Conservation (phyloP, 2,329 filamentous ascomycete genomes). For the Colletotrichum cuscutae region DNA sequence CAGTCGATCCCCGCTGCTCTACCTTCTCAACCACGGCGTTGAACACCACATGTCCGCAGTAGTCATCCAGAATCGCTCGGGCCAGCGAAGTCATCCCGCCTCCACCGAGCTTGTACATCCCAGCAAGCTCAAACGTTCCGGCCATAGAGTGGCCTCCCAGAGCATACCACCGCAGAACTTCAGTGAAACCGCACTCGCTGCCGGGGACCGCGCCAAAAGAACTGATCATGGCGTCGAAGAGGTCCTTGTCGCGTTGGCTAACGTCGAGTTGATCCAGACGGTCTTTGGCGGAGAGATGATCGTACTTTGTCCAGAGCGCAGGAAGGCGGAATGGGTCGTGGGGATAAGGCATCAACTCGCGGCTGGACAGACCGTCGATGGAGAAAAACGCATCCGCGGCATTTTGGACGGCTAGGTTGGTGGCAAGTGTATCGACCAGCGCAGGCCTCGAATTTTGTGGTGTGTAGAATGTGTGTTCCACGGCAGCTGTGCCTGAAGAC, state of each 20-base stretch:
- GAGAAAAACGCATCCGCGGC: background rate
- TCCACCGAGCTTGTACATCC: background rate
- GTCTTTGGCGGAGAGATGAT: background rate
- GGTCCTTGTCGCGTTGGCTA: background rate
- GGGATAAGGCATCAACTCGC: background rate
- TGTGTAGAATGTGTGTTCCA: background rate
- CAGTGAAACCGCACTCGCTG: background rate
- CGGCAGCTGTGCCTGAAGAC: background rate
- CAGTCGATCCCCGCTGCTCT: background rate
- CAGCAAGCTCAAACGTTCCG: background rate
- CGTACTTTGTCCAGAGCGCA: background rate
- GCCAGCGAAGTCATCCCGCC: background rate
- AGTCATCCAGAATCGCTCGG: background rate
- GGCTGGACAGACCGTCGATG: background rate
- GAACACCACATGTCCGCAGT: background rate
- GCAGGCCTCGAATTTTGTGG: background rate
- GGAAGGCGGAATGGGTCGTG: background rate
- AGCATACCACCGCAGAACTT: background rate
- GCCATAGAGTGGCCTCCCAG: background rate
- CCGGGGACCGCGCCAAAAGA: background rate
- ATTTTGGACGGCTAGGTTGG: background rate
- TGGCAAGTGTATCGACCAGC: background rate
- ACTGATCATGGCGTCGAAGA: background rate
- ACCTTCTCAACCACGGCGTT: background rate
- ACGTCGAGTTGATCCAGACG: background rate